Percentiles rank a stretch among this genome's conserved stretches.
Conservation (phyloP, 768 basidiomycete genomes). For the Termitomyces sp. region DNA sequence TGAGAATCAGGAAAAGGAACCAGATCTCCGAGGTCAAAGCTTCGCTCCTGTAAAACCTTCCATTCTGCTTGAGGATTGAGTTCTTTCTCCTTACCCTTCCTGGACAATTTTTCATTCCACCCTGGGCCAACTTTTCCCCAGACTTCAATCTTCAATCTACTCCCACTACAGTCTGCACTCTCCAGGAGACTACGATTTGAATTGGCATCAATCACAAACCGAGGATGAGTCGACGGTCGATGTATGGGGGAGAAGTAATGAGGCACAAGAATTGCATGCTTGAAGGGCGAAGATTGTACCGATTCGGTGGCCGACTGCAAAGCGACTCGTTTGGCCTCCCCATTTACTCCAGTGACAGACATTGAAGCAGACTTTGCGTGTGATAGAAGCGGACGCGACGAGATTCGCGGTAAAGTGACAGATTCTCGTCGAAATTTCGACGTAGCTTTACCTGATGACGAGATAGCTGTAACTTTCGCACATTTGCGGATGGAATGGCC, state of each 20-base stretch:
- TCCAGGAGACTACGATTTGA: conserved; percentile 46
- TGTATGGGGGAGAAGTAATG: conserved; percentile 79
- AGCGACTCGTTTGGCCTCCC: conserved; percentile 12
- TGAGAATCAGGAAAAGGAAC: conserved; percentile 49
- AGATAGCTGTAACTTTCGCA: conserved; percentile 14
- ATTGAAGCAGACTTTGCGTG: conserved; percentile 23
- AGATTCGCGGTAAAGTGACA: conserved; percentile 7
- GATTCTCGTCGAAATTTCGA: conserved; percentile 17
- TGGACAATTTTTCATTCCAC: conserved; percentile 23
- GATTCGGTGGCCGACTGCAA: conserved; percentile 11
- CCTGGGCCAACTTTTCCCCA: conserved; percentile 43
- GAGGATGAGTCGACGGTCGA: conserved; percentile 78
- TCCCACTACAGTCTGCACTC: conserved; percentile 47
- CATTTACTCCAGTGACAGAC: conserved; percentile 16
- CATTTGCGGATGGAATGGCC: conserved; percentile 11
- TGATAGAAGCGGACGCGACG: conserved; percentile 8
- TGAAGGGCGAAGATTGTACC: conserved; percentile 13
- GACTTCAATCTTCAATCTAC: conserved; percentile 48
- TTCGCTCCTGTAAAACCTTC: conserved; percentile 65
- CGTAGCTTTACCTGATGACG: conserved; percentile 16
- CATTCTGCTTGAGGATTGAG: conserved; percentile 32
- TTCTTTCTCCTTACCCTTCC: conserved; percentile 38
- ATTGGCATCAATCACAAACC: conserved; percentile 54
- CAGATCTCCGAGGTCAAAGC: conserved; percentile 53
- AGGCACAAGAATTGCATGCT: conserved; percentile 28